Conservation (phyloP, 163 green algal genomes). For the Volvox carteri region DNA sequence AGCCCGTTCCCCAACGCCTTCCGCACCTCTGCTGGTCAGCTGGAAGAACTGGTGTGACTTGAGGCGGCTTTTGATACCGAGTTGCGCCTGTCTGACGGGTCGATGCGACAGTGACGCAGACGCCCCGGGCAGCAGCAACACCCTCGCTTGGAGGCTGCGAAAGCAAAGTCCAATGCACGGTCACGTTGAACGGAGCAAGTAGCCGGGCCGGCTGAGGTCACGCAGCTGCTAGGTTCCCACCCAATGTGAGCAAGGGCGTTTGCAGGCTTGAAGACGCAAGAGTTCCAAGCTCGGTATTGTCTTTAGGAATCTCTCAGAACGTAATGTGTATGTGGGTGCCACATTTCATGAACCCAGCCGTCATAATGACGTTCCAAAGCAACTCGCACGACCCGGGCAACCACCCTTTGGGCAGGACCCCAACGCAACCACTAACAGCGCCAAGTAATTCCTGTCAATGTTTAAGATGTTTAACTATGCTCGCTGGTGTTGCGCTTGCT, state of each 20-base stretch:
- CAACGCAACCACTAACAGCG: neutral
- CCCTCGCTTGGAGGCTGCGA: neutral
- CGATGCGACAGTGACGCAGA: neutral
- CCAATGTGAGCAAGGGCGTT: too few species aligned
- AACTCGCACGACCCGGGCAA: neutral
- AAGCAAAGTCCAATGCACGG: neutral
- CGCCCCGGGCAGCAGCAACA: neutral
- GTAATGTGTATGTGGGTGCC: too few species aligned
- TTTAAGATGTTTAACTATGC: neutral
- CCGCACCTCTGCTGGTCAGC: slow-evolving; percentile 4
- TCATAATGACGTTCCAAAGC: neutral
- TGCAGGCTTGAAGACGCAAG: too few species aligned
- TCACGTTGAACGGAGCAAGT: too few species aligned
- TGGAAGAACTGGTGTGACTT: neutral
- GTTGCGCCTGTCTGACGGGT: neutral
- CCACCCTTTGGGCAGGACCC: neutral
- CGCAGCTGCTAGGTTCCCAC: too few species aligned
- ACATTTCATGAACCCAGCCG: neutral
- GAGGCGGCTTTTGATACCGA: neutral
- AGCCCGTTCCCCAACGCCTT: too few species aligned
- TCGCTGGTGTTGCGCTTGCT: neutral
- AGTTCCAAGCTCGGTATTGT: too few species aligned
- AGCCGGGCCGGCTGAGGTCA: too few species aligned
- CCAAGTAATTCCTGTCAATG: too few species aligned
- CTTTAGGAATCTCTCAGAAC: too few species aligned